A percentile compares a stretch with the other conserved stretches of the same genome.
Conservation (phyloP, 2,329 filamentous ascomycete species). For the Akanthomyces uredinophilus region DNA sequence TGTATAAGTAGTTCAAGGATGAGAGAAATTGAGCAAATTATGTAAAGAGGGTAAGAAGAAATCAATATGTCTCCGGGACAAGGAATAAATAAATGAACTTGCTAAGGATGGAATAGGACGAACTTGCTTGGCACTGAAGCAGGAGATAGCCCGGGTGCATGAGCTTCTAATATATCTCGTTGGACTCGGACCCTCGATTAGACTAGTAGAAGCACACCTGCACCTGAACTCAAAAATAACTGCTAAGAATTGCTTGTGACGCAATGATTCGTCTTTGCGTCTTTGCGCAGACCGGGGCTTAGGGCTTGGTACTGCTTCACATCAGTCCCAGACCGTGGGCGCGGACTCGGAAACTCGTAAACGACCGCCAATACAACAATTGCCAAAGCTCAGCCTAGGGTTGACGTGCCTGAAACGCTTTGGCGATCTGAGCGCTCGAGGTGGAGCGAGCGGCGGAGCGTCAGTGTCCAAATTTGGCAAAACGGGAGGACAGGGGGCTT, state of each 20-base stretch:
- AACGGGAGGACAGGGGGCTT: background rate
- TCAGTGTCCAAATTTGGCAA: slow-evolving; percentile 4
- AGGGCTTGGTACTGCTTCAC: background rate
- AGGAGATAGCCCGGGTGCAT: background rate
- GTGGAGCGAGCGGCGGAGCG: background rate
- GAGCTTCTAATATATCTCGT: background rate
- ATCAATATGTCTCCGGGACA: background rate
- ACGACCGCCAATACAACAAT: background rate
- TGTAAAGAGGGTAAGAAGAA: background rate
- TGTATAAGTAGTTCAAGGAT: background rate
- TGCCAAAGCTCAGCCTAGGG: background rate
- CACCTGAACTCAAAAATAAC: background rate
- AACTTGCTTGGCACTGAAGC: background rate
- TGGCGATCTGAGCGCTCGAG: slow-evolving; percentile 7
- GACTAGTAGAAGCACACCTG: background rate
- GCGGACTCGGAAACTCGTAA: background rate
- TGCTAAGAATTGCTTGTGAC: background rate
- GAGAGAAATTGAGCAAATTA: background rate
- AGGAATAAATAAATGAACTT: background rate
- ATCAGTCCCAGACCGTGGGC: background rate
- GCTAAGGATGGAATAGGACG: background rate
- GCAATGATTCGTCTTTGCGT: background rate
- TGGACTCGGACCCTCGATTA: background rate
- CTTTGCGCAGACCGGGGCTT: background rate
- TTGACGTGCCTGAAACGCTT: slow-evolving; percentile 9